phyloP scores from a whole-genome alignment of 202 grass and related monocot species.

The Cymbopogon flexuosus region DNA sequence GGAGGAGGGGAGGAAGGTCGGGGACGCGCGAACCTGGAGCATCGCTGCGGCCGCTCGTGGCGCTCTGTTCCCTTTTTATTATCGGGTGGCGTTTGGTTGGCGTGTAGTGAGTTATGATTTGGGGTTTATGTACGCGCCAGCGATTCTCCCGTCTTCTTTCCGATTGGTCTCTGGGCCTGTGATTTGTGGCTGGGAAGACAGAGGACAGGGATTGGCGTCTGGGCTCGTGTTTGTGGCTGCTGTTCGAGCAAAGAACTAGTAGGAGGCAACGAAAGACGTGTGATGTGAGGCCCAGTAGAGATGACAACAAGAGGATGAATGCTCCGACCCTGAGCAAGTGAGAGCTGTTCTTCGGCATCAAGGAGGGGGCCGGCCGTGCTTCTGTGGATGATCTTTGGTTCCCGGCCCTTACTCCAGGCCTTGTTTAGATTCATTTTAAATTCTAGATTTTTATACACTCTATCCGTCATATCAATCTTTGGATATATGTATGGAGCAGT shows the following conservation, averaged over 20 bases:
- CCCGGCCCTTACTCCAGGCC: too few relatives aligned
- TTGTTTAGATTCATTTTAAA: too few relatives aligned
- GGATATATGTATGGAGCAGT: too few relatives aligned
- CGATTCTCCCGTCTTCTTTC: background rate
- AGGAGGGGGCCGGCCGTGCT: too few relatives aligned
- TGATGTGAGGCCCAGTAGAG: background rate
- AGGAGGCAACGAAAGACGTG: background rate
- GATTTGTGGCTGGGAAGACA: conserved; percentile 40
- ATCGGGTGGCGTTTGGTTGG: conserved; percentile 22
- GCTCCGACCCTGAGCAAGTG: too few relatives aligned
- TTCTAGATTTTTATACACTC: too few relatives aligned
- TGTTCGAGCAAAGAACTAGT: background rate
- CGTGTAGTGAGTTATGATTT: too few relatives aligned
- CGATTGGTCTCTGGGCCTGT: background rate
- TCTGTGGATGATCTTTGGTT: too few relatives aligned
- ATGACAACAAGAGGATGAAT: too few relatives aligned
- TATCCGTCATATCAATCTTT: too few relatives aligned
- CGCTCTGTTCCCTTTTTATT: background rate
- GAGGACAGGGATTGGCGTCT: conserved; percentile 29
- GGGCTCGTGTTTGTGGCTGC: conserved; percentile 30
- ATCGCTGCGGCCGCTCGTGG: conserved; percentile 12
- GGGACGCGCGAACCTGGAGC: conserved; percentile 51
- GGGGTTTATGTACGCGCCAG: background rate
- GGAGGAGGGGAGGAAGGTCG: conserved; percentile 34
- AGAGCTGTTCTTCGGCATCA: too few relatives aligned